Evolutionary conservation across 139 green algal species (phyloP).

Genomic region (Chlamydomonas urium): DNA sequence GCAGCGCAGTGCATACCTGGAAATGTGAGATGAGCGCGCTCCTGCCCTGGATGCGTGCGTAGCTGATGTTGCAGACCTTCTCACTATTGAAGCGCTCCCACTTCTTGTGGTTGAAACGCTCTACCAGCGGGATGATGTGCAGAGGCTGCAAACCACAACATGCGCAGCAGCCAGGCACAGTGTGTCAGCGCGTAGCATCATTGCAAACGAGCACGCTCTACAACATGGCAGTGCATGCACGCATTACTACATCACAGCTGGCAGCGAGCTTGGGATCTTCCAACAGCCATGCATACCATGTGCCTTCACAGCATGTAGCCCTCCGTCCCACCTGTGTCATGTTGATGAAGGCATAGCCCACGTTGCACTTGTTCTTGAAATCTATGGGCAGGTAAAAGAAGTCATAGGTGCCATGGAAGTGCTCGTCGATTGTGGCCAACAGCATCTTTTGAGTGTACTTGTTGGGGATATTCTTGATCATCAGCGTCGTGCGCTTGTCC

Average conservation of each 20-base stretch:
- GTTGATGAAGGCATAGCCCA: slow-evolving; percentile 99
- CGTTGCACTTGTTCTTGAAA: slow-evolving; percentile 99
- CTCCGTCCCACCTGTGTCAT: slow-evolving; percentile 69
- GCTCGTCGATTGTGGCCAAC: slow-evolving; percentile 86
- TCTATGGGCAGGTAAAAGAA: slow-evolving; percentile 92
- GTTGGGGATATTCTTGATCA: slow-evolving; percentile 99
- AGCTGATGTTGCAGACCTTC: slow-evolving; percentile 91
- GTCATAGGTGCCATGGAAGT: slow-evolving; percentile 83
- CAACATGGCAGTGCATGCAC: no score
- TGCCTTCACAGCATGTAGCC: no score
- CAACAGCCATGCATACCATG: no score
- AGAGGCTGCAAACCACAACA: slow-evolving; percentile 19
- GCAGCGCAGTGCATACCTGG: no score
- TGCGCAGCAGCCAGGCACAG: no score
- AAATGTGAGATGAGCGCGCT: slow-evolving; percentile 90
- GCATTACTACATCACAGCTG: no score
- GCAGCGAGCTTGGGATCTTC: no score
- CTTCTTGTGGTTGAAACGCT: slow-evolving; percentile 86
- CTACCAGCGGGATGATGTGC: slow-evolving; percentile 78
- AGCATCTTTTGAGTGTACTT: slow-evolving; percentile 99
- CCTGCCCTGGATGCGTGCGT: slow-evolving; percentile 92
- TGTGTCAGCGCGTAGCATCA: no score
- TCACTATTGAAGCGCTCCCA: slow-evolving; percentile 98
- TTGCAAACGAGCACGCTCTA: no score
- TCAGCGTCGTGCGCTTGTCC: slow-evolving; percentile 93